Base-by-base conservation (phyloP, 345 rosid genomes). In the Crucihimalaya himalaica region DNA sequence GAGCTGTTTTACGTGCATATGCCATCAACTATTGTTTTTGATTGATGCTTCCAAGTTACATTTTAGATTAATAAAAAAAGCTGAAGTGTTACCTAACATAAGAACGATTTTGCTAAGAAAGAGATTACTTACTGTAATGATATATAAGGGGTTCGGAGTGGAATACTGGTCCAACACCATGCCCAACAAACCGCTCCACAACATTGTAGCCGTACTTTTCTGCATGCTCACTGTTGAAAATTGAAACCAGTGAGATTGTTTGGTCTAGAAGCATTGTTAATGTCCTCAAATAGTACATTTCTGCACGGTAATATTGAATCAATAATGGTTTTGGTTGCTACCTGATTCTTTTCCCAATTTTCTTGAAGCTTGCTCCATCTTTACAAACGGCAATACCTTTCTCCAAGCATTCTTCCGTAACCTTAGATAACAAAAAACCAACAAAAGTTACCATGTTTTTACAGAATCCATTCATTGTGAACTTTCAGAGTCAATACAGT, bases 181-280 rank as follows among this genome's bases (percentile, higher is more conserved):
- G 98, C 72, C 98, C 96, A 68, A 91, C 98, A 78, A 94, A 94
- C 42, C 95, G 95, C 66, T 94, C 98, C 63, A 91, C 98, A 16
- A 91, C 97, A 13, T 87, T 85, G 57, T 31, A 94, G 34, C 96
- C 97, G 51, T 79, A 87, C 79, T 86, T 94, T 77, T 94, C 95
- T 4, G 97, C 98, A 82, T 88, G 96, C 74, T 89, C 91, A 61
- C 97, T 94, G 92, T 70, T 53, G 37, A 15, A 52, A 60, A 10
- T 18, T 27, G 51, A 72, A 37, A 62, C 70, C 56, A 55, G 58
- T 40, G 43, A 60, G 43, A 40, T 9, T 40, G 5, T 59, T 35
- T 39, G 32, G 48, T 55, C 19, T 5, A 70, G 8, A 52, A 48
- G 37, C 15, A 21, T 35, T 8, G 39, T 56, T 18, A 19, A 25